Conservation (phyloP, 192 early-diverging fungal genomes). For the Mortierella alpina region DNA sequence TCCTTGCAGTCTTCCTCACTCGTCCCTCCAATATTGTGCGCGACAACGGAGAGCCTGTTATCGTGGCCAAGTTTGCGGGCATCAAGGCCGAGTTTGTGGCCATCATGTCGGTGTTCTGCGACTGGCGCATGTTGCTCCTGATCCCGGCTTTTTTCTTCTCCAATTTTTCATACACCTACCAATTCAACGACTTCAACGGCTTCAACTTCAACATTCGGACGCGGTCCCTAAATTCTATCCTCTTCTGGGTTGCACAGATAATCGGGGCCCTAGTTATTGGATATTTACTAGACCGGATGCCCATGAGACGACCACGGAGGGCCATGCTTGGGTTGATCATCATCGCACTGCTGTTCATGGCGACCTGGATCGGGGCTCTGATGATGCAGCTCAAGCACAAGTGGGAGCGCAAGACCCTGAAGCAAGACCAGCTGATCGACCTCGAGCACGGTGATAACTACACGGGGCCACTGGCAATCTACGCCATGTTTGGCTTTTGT, state of each 20-base stretch:
- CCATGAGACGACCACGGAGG: conserved; percentile 67
- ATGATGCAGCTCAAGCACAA: conserved; percentile 67
- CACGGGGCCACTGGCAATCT: conserved; percentile 31
- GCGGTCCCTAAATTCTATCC: conserved; percentile 74
- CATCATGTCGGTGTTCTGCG: conserved; percentile 69
- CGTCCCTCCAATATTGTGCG: conserved; percentile 69
- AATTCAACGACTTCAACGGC: conserved; percentile 70
- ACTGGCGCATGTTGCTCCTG: conserved; percentile 75
- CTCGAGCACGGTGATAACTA: conserved; percentile 30
- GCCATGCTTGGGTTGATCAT: conserved; percentile 69
- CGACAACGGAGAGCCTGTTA: conserved; percentile 76
- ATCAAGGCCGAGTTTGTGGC: conserved; percentile 64
- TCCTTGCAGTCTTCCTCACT: conserved; percentile 66
- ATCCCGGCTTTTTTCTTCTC: conserved; percentile 77
- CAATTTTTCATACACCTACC: conserved; percentile 86
- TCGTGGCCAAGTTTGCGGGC: conserved; percentile 75
- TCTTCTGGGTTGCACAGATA: conserved; percentile 86
- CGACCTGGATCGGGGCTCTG: conserved; percentile 71
- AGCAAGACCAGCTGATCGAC: conserved; percentile 28
- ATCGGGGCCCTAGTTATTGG: conserved; percentile 73
- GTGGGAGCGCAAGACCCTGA: conserved; percentile 24
- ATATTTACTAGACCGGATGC: conserved; percentile 67
- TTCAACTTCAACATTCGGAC: conserved; percentile 75
- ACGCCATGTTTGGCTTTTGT: conserved; percentile 50
- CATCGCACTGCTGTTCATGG: conserved; percentile 62